Evolutionary conservation across 441 rosid species (phyloP).

Genomic region (Syzygium syzygioides): DNA sequence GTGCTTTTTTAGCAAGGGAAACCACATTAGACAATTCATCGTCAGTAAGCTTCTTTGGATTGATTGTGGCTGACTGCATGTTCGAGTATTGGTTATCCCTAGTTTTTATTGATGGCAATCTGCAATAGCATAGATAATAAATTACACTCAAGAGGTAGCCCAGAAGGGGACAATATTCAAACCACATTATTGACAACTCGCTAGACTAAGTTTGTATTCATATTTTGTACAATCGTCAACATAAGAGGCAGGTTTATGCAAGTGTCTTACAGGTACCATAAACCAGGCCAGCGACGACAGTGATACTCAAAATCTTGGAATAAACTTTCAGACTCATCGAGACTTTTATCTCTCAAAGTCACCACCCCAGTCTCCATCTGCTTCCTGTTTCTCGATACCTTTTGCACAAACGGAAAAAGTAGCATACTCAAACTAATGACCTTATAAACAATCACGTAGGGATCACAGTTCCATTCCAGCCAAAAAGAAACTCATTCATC

Average conservation of each 20-base stretch:
- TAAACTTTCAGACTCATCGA: conserved; percentile 19
- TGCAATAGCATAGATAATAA: conserved; percentile 11
- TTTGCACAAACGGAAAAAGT: background rate
- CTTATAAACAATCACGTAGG: background rate
- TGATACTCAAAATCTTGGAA: conserved; percentile 30
- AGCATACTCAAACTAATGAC: background rate
- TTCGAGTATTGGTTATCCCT: conserved; percentile 25
- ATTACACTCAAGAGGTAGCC: background rate
- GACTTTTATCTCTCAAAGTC: conserved; percentile 21
- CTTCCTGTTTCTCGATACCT: conserved; percentile 39
- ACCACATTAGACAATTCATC: conserved; percentile 35
- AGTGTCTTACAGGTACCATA: conserved; percentile 51
- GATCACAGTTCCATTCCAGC: background rate
- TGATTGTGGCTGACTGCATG: conserved; percentile 19
- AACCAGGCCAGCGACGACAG: conserved; percentile 35
- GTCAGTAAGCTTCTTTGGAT: conserved; percentile 15
- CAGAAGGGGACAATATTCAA: background rate
- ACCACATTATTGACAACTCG: background rate
- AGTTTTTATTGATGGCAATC: conserved; percentile 31
- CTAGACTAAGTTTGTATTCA: background rate
- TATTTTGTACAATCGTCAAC: background rate
- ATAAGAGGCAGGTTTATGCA: conserved; percentile 7
- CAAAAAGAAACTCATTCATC: background rate
- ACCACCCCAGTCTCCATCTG: conserved; percentile 27
- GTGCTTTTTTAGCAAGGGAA: conserved; percentile 66